These are phyloP conservation scores for Cutaneotrichosporon dermatis DNA, from an alignment of 1,284 basidiomycete genomes.

Conservation along the genomic window DNA sequence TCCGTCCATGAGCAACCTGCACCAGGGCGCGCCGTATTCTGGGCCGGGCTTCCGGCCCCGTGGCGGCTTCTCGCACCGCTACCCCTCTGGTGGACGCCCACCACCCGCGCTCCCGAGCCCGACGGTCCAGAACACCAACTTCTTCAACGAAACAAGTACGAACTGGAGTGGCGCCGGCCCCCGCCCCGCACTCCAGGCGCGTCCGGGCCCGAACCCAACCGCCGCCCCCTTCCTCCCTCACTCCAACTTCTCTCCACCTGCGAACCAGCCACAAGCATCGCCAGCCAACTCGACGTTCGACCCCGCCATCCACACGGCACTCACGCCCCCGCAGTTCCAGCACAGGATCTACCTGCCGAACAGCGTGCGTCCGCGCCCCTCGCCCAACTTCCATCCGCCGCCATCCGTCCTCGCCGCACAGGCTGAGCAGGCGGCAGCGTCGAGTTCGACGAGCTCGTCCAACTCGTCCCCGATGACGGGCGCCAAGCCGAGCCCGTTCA, in stretches of 20 bases:
- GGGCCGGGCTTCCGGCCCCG: conserved; percentile 32
- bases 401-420: conserved; percentile 37
- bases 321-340: conserved; percentile 47
- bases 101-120: conserved; percentile 4
- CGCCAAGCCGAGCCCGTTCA: conserved; percentile 13
- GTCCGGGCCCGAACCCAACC: conserved; percentile 32
- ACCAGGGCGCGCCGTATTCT: neutral
- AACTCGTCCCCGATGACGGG: neutral
- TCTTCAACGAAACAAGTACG: conserved; percentile 5
- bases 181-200: neutral
- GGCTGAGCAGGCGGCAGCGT: conserved; percentile 14
- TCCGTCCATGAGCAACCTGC: conserved; percentile 6
- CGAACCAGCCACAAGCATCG: neutral
- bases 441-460: conserved; percentile 1
- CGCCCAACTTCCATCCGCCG: conserved; percentile 43
- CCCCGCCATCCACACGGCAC: conserved; percentile 39
- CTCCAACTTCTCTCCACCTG: conserved; percentile 5
- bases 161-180: conserved; percentile 8
- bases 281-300: conserved; percentile 8
- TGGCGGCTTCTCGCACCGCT: conserved; percentile 35
- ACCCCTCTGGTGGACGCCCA: conserved; percentile 31
- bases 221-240: conserved; percentile 40
- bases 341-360: conserved; percentile 47
- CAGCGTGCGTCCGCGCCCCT: conserved; percentile 37
- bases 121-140: neutral